Evolutionary conservation across 352 stramenopile species (phyloP).

Genomic region (Phytophthora nicotianae): DNA sequence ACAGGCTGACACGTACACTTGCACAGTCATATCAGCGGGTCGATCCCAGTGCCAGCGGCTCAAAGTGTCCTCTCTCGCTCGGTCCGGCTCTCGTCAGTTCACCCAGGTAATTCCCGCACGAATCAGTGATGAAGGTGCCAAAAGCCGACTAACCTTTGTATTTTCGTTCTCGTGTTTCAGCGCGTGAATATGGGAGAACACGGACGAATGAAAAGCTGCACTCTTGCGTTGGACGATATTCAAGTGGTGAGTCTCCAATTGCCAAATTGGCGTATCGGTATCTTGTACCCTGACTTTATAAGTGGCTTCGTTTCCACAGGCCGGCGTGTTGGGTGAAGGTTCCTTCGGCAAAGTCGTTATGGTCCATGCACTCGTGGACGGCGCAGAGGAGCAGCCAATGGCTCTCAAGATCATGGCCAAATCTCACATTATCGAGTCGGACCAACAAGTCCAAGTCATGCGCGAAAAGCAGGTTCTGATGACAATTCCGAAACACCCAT

Average conservation of each 20-base stretch:
- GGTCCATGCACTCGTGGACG: constrained; percentile 73
- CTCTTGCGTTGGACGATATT: constrained; percentile 66
- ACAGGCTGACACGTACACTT: constrained; percentile 53
- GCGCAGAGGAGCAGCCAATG: constrained; percentile 61
- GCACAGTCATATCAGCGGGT: constrained; percentile 64
- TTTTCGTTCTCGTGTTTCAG: constrained; percentile 20
- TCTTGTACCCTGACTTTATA: neutral
- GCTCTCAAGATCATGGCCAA: constrained; percentile 95
- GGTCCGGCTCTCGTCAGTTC: constrained; percentile 61
- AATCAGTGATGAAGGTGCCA: neutral
- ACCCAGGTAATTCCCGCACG: constrained; percentile 41
- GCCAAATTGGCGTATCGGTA: neutral
- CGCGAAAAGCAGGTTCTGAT: constrained; percentile 92
- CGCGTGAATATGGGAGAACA: constrained; percentile 56
- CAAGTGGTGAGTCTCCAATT: constrained; percentile 47
- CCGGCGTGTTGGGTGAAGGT: constrained; percentile 93
- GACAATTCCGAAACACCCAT: constrained; percentile 87
- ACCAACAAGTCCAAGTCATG: constrained; percentile 93
- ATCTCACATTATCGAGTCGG: constrained; percentile 92
- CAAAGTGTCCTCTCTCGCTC: constrained; percentile 57
- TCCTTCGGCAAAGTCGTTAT: constrained; percentile 97
- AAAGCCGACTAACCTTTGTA: constrained; percentile 7
- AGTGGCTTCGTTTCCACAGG: constrained; percentile 18
- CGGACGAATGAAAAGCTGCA: constrained; percentile 54
- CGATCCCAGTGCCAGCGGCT: constrained; percentile 69